Conservation (phyloP, 2,329 filamentous ascomycete species). For the Fusarium solani-melongenae region DNA sequence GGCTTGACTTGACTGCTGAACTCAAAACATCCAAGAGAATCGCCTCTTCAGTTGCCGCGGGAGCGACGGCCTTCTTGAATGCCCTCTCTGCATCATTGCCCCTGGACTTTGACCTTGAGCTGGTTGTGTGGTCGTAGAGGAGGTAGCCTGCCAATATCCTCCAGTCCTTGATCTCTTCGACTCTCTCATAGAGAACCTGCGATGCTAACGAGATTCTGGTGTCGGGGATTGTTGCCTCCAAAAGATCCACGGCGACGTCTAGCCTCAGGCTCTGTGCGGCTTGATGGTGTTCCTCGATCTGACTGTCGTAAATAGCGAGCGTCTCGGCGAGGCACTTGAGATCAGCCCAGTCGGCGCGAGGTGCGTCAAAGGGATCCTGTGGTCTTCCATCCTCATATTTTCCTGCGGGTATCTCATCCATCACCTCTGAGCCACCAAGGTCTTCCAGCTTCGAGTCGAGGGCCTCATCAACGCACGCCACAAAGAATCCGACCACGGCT, state of each 20-base stretch:
- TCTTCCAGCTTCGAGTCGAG: conserved; percentile 85
- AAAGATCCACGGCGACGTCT: conserved; percentile 63
- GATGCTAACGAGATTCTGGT: conserved; percentile 88
- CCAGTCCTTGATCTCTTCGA: conserved; percentile 87
- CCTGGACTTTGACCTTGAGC: conserved; percentile 62
- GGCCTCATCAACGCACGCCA: conserved; percentile 84
- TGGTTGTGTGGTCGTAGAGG: conserved; percentile 87
- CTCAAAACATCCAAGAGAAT: conserved; percentile 90
- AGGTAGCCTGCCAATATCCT: conserved; percentile 90
- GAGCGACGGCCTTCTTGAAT: conserved; percentile 78
- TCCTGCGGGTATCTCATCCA: conserved; percentile 78
- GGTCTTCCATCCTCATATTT: conserved; percentile 68
- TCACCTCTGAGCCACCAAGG: conserved; percentile 80
- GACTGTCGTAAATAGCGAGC: conserved; percentile 81
- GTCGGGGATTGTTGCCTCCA: conserved; percentile 75
- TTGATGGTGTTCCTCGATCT: conserved; percentile 70
- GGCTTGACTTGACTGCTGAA: conserved; percentile 79
- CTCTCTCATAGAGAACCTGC: conserved; percentile 84
- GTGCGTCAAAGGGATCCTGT: conserved; percentile 72
- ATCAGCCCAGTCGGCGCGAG: conserved; percentile 87
- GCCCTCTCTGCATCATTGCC: conserved; percentile 66
- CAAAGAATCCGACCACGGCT: conserved; percentile 90
- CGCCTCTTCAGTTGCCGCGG: conserved; percentile 80
- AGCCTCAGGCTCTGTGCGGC: conserved; percentile 57
- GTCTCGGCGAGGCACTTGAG: conserved; percentile 91